phyloP scores from a whole-genome alignment of 257 asterid genomes.

The Primulina eburnea region DNA sequence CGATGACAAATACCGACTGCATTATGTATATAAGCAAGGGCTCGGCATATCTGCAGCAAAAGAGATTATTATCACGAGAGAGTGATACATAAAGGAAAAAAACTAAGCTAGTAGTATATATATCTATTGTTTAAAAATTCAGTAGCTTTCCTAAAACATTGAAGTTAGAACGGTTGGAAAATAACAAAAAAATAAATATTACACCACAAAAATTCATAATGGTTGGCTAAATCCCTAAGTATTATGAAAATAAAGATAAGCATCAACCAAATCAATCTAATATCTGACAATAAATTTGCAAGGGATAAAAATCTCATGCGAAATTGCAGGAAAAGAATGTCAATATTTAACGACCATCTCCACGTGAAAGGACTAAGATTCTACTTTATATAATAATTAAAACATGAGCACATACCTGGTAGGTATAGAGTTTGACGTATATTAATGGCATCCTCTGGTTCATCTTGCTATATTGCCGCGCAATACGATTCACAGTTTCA shows the following conservation, averaged over 20 bases:
- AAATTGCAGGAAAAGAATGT: conserved; percentile 9
- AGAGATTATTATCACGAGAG: conserved; percentile 18
- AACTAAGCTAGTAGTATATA: not conserved
- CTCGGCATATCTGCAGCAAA: conserved; percentile 84
- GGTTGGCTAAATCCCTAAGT: not conserved
- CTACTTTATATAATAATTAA: too few species aligned
- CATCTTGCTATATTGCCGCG: conserved; percentile 70
- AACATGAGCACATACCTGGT: conserved; percentile 42
- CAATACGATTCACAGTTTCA: conserved; percentile 67
- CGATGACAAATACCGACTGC: conserved; percentile 94
- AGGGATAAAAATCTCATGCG: not conserved
- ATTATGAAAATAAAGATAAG: conserved; percentile 10
- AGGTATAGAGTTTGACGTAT: conserved; percentile 72
- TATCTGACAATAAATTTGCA: conserved; percentile 9
- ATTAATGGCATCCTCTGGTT: conserved; percentile 80
- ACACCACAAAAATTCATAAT: not conserved
- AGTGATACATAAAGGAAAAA: not conserved
- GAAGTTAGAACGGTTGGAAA: not conserved
- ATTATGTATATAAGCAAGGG: conserved; percentile 89
- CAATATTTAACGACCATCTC: conserved; percentile 2
- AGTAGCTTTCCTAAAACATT: not conserved
- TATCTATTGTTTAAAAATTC: not conserved
- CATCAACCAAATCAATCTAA: not conserved
- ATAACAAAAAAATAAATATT: not conserved
- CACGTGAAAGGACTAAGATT: not conserved